Evolutionary conservation across 2,329 filamentous ascomycete species (phyloP).

Genomic region (Phyllosticta citrichinensis): DNA sequence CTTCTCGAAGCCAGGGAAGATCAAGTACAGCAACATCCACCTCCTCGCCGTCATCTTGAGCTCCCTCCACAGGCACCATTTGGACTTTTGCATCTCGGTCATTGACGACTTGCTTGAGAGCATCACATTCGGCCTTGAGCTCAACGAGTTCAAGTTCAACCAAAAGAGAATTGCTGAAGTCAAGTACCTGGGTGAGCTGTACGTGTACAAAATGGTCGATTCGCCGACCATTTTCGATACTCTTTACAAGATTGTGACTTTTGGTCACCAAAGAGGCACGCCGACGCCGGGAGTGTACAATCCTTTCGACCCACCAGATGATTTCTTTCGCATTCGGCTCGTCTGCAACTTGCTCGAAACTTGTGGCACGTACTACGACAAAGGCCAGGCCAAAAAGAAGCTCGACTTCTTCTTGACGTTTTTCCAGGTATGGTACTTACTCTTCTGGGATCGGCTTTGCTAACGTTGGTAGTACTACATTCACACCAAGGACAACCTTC

Average conservation of each 20-base stretch:
- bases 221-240: constrained; percentile 92
- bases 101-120: constrained; percentile 88
- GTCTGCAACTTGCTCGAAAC: constrained; percentile 86
- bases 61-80: constrained; percentile 83
- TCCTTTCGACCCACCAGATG: constrained; percentile 76
- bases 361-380: constrained; percentile 91
- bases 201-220: constrained; percentile 95
- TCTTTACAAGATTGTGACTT: constrained; percentile 87
- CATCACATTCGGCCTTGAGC: constrained; percentile 77
- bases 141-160: constrained; percentile 96
- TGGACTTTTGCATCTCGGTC: constrained; percentile 79
- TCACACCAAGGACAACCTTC: constrained; percentile 75
- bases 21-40: constrained; percentile 96
- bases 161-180: constrained; percentile 90
- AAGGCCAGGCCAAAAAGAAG: constrained; percentile 89
- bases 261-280: constrained; percentile 74
- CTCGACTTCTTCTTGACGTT: constrained; percentile 95
- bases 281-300: constrained; percentile 70
- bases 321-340: constrained; percentile 90
- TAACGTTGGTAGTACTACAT: constrained; percentile 66
- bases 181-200: constrained; percentile 91
- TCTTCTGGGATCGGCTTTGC: constrained; percentile 7
- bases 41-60: constrained; percentile 82
- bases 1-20: constrained; percentile 91
- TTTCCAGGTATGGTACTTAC: constrained; percentile 54